Percentiles rank a stretch among this genome's conserved stretches.
phyloP scores from a whole-genome alignment of 1,139 yeast genomes.

The Geotrichum armillariae region DNA sequence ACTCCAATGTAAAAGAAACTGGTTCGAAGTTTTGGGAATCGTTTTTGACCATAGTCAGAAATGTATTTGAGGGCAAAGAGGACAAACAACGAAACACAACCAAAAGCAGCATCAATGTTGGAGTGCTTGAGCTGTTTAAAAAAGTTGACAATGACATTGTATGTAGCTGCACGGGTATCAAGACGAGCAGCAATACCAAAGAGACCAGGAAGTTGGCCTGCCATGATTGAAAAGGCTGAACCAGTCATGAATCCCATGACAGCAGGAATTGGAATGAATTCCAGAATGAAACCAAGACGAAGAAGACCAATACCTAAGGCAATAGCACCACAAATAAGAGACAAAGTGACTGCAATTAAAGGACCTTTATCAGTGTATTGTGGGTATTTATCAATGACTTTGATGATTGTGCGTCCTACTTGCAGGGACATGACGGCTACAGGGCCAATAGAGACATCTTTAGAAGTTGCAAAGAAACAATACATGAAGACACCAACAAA shows the following conservation, averaged over 20 bases:
- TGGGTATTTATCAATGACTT: conserved; percentile 56
- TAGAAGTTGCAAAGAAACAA: conserved; percentile 89
- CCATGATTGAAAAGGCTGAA: conserved; percentile 77
- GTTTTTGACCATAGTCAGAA: conserved; percentile 55
- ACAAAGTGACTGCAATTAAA: conserved; percentile 71
- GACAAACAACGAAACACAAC: conserved; percentile 68
- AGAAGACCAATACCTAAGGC: conserved; percentile 80
- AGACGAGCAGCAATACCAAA: conserved; percentile 69
- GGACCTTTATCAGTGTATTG: conserved; percentile 43
- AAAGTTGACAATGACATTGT: conserved; percentile 66
- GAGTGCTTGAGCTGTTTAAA: conserved; percentile 70
- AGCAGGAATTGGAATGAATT: conserved; percentile 87
- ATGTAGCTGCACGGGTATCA: conserved; percentile 72
- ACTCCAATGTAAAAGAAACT: conserved; percentile 71
- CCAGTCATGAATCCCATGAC: conserved; percentile 96
- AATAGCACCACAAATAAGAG: conserved; percentile 82
- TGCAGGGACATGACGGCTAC: conserved; percentile 95
- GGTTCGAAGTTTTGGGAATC: conserved; percentile 60
- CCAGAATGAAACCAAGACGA: conserved; percentile 84
- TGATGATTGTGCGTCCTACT: conserved; percentile 72
- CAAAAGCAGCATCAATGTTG: conserved; percentile 84
- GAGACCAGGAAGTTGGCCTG: conserved; percentile 84
- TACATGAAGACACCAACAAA: conserved; percentile 90
- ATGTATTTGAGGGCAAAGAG: conserved; percentile 51
- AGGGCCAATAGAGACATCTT: conserved; percentile 95